phyloP scores from a whole-genome alignment of 805 yeast genomes.

The Metahyphopichia silvanorum region DNA sequence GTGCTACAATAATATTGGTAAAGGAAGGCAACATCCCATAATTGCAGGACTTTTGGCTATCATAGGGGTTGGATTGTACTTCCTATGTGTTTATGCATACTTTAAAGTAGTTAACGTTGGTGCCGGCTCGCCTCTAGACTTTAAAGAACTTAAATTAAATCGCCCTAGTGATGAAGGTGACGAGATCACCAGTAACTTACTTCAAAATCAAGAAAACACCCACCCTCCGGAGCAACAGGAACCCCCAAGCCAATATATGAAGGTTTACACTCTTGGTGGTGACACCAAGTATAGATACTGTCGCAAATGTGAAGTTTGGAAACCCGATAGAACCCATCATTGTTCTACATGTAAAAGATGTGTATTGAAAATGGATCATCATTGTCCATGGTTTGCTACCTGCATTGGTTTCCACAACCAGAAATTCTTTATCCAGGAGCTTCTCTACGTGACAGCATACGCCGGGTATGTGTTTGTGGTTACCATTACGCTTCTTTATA shows the following conservation, averaged over 20 bases:
- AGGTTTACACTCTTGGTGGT: constrained; percentile 39
- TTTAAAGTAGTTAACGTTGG: constrained; percentile 51
- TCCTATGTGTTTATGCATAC: constrained; percentile 47
- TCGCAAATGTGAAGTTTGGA: constrained; percentile 52
- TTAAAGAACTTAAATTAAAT: constrained; percentile 35
- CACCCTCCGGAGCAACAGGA: constrained; percentile 4
- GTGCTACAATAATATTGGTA: constrained; percentile 14
- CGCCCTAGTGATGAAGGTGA: too few relatives aligned
- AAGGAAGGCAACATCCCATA: constrained; percentile 7
- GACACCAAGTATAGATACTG: constrained; percentile 59
- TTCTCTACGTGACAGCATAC: constrained; percentile 52
- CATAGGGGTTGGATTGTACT: constrained; percentile 25
- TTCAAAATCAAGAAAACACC: constrained; percentile 5
- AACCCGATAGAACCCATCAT: constrained; percentile 59
- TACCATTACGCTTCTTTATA: constrained; percentile 42
- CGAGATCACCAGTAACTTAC: constrained; percentile 7
- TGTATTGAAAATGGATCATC: constrained; percentile 55
- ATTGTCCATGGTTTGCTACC: constrained; percentile 87
- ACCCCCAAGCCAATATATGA: constrained; percentile 35
- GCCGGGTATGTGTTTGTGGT: constrained; percentile 38
- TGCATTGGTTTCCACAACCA: constrained; percentile 85
- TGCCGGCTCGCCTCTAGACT: constrained; percentile 66
- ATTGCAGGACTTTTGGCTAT: constrained; percentile 14
- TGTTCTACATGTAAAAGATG: constrained; percentile 50
- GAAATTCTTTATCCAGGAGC: constrained; percentile 73